Evolutionary conservation across 1,284 basidiomycete species (phyloP).

Genomic region (Irpex lacteus): DNA sequence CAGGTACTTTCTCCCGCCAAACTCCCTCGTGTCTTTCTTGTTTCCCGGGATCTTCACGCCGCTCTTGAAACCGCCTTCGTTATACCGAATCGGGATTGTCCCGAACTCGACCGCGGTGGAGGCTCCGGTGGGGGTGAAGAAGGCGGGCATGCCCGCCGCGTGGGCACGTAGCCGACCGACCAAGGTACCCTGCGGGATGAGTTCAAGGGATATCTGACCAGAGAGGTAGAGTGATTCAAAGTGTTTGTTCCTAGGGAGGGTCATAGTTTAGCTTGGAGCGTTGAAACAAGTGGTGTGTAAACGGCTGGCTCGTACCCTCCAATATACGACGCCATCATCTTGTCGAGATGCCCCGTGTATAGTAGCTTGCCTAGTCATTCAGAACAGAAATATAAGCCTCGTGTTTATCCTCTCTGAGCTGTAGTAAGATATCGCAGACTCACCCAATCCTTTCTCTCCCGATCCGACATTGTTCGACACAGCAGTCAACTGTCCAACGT

Average conservation of each 20-base stretch:
- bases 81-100: conserved; percentile 73
- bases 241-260: conserved; percentile 60
- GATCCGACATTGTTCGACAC: conserved; percentile 92
- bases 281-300: too few species aligned
- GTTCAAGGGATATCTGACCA: conserved; percentile 82
- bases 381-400: conserved; percentile 5
- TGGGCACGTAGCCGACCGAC: conserved; percentile 90
- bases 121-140: conserved; percentile 95
- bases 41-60: conserved; percentile 71
- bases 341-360: conserved; percentile 74
- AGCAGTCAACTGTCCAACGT: conserved; percentile 74
- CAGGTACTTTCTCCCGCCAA: conserved; percentile 83
- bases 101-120: conserved; percentile 82
- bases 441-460: conserved; percentile 77
- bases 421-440: conserved; percentile 17
- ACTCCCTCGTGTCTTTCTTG: conserved; percentile 77
- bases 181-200: conserved; percentile 90
- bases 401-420: conserved; percentile 8
- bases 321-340: conserved; percentile 87
- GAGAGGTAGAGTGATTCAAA: conserved; percentile 78
- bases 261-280: background rate
- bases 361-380: conserved; percentile 68
- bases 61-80: conserved; percentile 60
- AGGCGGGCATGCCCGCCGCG: conserved; percentile 93
- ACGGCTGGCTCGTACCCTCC: conserved; percentile 59